phyloP scores from a whole-genome alignment of 257 asterid genomes.

The Primulina tabacum region DNA sequence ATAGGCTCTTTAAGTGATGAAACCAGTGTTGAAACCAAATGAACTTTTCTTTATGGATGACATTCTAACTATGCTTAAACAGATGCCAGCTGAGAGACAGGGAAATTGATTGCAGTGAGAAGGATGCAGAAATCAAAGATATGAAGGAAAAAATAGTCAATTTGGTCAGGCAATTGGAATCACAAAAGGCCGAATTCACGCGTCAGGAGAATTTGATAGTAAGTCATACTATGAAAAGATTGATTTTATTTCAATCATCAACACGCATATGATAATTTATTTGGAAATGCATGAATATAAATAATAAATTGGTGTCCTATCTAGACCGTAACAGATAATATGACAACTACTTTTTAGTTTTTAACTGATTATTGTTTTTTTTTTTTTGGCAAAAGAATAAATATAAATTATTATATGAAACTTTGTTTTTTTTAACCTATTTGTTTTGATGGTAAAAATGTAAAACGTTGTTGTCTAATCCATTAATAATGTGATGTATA shows the following conservation, averaged over 20 bases:
- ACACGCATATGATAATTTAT: not conserved
- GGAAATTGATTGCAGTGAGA: constrained; percentile 85
- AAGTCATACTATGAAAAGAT: constrained; percentile 25
- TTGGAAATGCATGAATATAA: not conserved
- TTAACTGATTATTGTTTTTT: no score
- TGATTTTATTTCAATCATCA: not conserved
- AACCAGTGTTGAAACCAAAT: not conserved
- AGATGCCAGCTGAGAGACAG: constrained; percentile 78
- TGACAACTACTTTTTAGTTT: no score
- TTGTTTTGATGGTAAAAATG: no score
- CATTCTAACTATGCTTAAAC: constrained; percentile 9
- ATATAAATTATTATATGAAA: no score
- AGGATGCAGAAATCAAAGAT: constrained; percentile 80
- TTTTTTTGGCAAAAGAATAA: no score
- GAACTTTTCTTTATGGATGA: constrained; percentile 11
- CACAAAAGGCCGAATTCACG: constrained; percentile 56
- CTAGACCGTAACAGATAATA: no score
- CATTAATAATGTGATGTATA: no score
- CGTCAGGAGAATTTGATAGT: constrained; percentile 70
- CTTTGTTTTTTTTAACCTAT: no score
- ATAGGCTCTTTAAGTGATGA: constrained; percentile 19
- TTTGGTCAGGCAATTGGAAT: constrained; percentile 64
- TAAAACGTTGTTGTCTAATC: no score
- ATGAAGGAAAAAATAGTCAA: constrained; percentile 80
- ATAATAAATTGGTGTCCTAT: no score